A percentile compares a stretch with the other conserved stretches of the same genome.
Conservation (phyloP, 768 basidiomycete species). For the Aureoboletus auriporus region DNA sequence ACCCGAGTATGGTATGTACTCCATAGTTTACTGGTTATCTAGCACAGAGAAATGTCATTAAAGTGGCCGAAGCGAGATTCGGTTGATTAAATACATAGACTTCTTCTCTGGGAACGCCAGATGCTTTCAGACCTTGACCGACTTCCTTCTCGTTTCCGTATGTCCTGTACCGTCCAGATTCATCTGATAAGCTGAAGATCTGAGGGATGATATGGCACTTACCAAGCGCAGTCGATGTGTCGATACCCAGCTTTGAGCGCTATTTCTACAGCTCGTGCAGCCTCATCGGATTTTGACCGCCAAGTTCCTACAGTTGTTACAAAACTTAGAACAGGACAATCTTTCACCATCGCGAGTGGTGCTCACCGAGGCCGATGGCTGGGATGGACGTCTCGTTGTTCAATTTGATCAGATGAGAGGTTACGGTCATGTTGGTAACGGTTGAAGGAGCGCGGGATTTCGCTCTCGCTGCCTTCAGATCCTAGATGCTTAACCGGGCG, state of each 20-base stretch:
- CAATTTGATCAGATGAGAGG: constrained; percentile 49
- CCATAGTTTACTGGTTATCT: constrained; percentile 76
- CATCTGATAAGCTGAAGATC: constrained; percentile 15
- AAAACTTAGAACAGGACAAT: not conserved
- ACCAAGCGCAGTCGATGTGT: constrained; percentile 71
- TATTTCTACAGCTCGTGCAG: constrained; percentile 62
- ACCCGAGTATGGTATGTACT: constrained; percentile 65
- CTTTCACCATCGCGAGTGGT: constrained; percentile 20
- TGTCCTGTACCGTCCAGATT: constrained; percentile 34
- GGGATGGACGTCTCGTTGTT: constrained; percentile 59
- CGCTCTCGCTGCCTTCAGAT: no score
- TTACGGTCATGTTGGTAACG: constrained; percentile 20
- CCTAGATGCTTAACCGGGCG: no score
- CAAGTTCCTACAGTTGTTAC: constrained; percentile 56
- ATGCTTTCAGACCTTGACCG: constrained; percentile 72
- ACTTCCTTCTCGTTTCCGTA: constrained; percentile 82
- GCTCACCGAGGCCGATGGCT: constrained; percentile 53
- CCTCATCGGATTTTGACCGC: constrained; percentile 74
- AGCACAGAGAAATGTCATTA: not conserved
- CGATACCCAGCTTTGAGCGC: constrained; percentile 78
- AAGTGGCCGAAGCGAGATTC: not conserved
- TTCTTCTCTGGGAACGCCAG: constrained; percentile 74
- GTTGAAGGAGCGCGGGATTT: no score
- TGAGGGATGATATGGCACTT: constrained; percentile 5
- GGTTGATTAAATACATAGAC: constrained; percentile 46